phyloP scores from a whole-genome alignment of 2,329 filamentous ascomycete species.

The Venturia oleaginea region DNA sequence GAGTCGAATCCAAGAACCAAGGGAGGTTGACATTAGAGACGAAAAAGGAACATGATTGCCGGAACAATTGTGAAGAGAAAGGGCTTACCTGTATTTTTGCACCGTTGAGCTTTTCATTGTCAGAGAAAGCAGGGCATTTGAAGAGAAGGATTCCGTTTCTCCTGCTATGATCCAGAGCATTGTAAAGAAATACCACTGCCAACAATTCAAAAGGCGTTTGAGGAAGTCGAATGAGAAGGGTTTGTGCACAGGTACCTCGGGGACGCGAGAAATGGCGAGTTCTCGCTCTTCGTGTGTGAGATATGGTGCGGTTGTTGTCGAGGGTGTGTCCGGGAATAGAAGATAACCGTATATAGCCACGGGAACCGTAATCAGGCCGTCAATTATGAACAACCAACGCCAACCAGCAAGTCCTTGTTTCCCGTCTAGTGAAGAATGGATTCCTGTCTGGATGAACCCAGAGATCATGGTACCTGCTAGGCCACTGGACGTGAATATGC shows the following conservation, averaged over 20 bases:
- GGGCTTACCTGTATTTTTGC: conserved; percentile 27
- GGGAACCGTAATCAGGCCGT: conserved; percentile 48
- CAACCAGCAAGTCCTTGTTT: conserved; percentile 44
- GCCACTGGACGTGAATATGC: conserved; percentile 52
- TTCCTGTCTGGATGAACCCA: conserved; percentile 52
- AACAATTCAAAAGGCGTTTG: conserved; percentile 48
- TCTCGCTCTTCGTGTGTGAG: conserved; percentile 32
- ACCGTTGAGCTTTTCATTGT: conserved; percentile 42
- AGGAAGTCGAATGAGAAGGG: conserved; percentile 42
- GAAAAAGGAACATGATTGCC: background rate
- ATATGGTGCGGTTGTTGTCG: conserved; percentile 34
- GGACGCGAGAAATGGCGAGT: conserved; percentile 37
- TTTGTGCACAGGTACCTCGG: conserved; percentile 33
- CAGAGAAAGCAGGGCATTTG: conserved; percentile 49
- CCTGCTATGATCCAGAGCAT: conserved; percentile 61
- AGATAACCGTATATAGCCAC: conserved; percentile 47
- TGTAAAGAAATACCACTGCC: conserved; percentile 59
- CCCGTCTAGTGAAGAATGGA: conserved; percentile 37
- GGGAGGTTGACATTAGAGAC: background rate
- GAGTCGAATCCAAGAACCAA: background rate
- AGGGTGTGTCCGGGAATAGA: conserved; percentile 37
- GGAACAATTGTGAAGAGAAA: background rate
- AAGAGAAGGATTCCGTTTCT: conserved; percentile 61
- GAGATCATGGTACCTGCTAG: conserved; percentile 53
- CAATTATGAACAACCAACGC: conserved; percentile 38